Evolutionary conservation across 2,329 filamentous ascomycete genomes (phyloP).

Genomic region (Fusarium sublunatum): DNA sequence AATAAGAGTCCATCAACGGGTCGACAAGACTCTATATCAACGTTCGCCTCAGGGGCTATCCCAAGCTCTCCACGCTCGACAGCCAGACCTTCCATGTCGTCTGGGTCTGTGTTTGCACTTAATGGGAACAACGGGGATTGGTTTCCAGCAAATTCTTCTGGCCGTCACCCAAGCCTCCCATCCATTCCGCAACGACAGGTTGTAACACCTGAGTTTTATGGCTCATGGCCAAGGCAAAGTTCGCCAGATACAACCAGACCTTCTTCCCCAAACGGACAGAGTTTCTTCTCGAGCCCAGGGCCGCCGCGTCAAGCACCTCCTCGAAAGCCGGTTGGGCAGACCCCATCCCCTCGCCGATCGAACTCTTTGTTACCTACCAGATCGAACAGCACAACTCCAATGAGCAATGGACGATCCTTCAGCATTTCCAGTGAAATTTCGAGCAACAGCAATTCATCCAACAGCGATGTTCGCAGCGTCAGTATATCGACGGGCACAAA

Average conservation of each 20-base stretch:
- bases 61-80: slow-evolving; percentile 6
- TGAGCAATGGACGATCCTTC: slow-evolving; percentile 31
- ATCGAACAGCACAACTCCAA: slow-evolving; percentile 17
- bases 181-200: slow-evolving; percentile 39
- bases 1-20: slow-evolving; percentile 10
- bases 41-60: slow-evolving; percentile 4
- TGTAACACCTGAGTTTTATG: slow-evolving; percentile 17
- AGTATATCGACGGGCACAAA: slow-evolving; percentile 44
- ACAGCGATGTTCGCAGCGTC: slow-evolving; percentile 41
- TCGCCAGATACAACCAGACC: slow-evolving; percentile 33
- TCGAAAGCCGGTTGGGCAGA: slow-evolving; percentile 35
- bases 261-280: slow-evolving; percentile 29
- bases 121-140: slow-evolving; percentile 5
- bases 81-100: slow-evolving; percentile 8
- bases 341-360: slow-evolving; percentile 33
- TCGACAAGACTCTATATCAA: slow-evolving; percentile 35
- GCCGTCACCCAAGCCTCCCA: slow-evolving; percentile 32
- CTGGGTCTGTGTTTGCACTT: slow-evolving; percentile 3
- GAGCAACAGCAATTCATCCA: slow-evolving; percentile 44
- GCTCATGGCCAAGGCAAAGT: slow-evolving; percentile 32
- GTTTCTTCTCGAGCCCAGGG: slow-evolving; percentile 12
- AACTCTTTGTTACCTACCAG: slow-evolving; percentile 18
- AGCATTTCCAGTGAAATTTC: slow-evolving; percentile 42
- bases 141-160: slow-evolving; percentile 11
- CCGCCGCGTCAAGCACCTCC: slow-evolving; percentile 19